Percentiles rank a stretch among this genome's conserved stretches.
phyloP scores from a whole-genome alignment of 2,329 filamentous ascomycete genomes.

The Exserohilum turcica region DNA sequence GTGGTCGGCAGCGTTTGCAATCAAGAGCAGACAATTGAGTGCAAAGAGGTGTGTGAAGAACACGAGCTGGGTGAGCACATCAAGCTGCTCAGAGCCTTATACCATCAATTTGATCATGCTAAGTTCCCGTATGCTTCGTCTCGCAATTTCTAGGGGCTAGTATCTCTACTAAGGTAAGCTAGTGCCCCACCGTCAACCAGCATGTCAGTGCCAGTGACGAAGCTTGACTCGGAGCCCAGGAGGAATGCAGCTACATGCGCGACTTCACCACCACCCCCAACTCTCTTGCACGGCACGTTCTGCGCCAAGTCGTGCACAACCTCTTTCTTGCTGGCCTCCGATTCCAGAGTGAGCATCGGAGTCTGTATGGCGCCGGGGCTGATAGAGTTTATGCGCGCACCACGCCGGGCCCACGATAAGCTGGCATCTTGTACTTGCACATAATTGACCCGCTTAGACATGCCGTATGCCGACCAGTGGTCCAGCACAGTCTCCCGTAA shows the following conservation, averaged over 20 bases:
- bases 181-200: constrained; percentile 2
- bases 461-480: constrained; percentile 1
- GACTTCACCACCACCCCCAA: not conserved
- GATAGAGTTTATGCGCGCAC: not conserved
- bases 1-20: constrained; percentile 1
- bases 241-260: not conserved
- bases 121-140: not conserved
- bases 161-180: constrained; percentile 4
- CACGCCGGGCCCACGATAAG: not conserved
- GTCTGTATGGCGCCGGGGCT: constrained; percentile 1
- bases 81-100: constrained; percentile 1
- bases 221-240: not conserved
- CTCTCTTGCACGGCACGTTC: not conserved
- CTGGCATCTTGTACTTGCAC: constrained; percentile 3
- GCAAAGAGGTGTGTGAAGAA: not conserved
- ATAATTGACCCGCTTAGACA: not conserved
- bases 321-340: not conserved
- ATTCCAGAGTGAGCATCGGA: not conserved
- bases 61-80: not conserved
- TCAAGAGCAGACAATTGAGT: constrained; percentile 1
- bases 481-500: constrained; percentile 4
- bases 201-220: constrained; percentile 1
- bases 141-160: constrained; percentile 1
- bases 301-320: not conserved
- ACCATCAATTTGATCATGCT: not conserved